Percentiles rank a stretch among this genome's conserved stretches.
Conservation (phyloP, 495 filamentous ascomycete genomes). For the Tuber borchii region DNA sequence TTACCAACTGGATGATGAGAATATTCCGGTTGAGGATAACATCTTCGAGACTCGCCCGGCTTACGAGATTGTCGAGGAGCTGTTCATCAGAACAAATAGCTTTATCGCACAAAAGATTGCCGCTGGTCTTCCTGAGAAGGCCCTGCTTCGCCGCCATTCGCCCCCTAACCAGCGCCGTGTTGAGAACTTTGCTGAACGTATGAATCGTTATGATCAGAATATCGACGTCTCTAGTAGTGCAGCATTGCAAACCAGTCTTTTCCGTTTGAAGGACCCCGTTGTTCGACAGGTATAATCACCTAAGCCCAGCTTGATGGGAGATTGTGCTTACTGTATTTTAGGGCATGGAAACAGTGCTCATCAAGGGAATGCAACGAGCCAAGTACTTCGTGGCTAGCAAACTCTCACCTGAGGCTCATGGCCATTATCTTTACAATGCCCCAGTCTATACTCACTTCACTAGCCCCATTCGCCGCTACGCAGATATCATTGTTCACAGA, state of each 20-base stretch:
- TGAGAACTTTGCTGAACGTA: constrained; percentile 82
- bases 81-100: constrained; percentile 81
- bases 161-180: constrained; percentile 80
- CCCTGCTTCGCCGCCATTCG: constrained; percentile 78
- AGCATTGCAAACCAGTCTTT: constrained; percentile 82
- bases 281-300: constrained; percentile 61
- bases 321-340: constrained; percentile 31
- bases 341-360: constrained; percentile 91
- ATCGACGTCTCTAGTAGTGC: constrained; percentile 87
- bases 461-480: constrained; percentile 87
- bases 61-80: constrained; percentile 89
- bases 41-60: constrained; percentile 86
- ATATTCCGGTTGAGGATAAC: constrained; percentile 91
- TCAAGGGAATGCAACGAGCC: constrained; percentile 91
- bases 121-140: constrained; percentile 78
- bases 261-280: constrained; percentile 77
- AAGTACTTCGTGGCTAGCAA: constrained; percentile 86
- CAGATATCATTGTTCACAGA: constrained; percentile 90
- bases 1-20: constrained; percentile 95
- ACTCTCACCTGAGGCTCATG: constrained; percentile 61
- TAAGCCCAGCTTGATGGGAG: neutral
- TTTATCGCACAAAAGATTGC: constrained; percentile 81
- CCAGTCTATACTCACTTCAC: constrained; percentile 97
- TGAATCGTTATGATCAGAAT: constrained; percentile 81
- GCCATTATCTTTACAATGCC: constrained; percentile 86